Base-by-base conservation (phyloP, 2,329 filamentous ascomycete species). In the Aspergillus bombycis region DNA sequence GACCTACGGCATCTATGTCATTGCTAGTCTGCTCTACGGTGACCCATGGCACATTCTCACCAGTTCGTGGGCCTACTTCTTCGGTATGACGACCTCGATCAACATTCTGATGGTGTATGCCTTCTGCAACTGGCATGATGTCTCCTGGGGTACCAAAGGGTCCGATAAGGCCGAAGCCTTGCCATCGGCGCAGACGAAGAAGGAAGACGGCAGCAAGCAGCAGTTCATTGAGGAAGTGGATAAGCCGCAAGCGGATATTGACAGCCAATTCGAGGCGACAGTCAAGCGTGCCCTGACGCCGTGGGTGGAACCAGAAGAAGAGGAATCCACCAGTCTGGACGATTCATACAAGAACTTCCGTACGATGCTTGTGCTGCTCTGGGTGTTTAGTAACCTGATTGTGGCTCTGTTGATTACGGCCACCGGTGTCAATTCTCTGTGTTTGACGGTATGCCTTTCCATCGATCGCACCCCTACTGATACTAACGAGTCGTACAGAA, bases 21-120 rank as follows among this genome's bases (percentile, higher is more conserved):
- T 98, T 62, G 94, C 94, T 12, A 98, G 94, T 6, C 97, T 99
- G 86, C 83, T 99, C 80, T 99, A 99, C 83, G 85, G 97, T 73
- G 95, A 99, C 79, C 95, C 95, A 28, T 99, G 95, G 95, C 95
- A 99, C 87, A 98, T 99, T 94, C 96, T 99, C 84, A 95, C n/a
- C 88, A 92, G 76, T 98, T 98, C 78, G 84, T 98, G 72, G 82
- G 97, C 64, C 88, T 97, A 76, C 94, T 63, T 62, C 56, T 52
- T 62, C 28, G 56, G 55, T 11, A 57, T 95, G 87, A 96, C 94
- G 14, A 96, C 93, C n/a, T 99, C 97, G 82, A 94, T 97, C 89
- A 99, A 99, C 85, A 96, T 99, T 71, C 90, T 99, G 75, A 98
- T 96, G 87, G 93, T 99, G 60, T 99, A 99, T 81, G 93, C 95